Evolutionary conservation across 208 protist genomes (phyloP).

Genomic region (Sergeia podlipaevii): DNA sequence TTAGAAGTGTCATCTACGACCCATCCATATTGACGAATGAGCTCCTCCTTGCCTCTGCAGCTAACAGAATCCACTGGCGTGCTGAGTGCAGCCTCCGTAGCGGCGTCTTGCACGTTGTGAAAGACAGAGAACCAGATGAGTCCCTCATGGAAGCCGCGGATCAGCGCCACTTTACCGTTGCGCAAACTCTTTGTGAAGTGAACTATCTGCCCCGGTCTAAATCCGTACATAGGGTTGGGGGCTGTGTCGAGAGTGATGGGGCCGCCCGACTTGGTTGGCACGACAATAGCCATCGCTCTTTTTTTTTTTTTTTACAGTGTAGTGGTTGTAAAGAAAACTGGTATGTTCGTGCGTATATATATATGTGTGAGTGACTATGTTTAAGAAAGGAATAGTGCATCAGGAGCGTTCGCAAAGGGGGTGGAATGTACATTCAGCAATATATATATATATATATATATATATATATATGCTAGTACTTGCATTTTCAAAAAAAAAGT

Average conservation of each 20-base stretch:
- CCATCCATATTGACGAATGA: slow-evolving; percentile 89
- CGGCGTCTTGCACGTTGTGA: slow-evolving; percentile 39
- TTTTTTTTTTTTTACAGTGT: no score
- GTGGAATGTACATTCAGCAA: not conserved
- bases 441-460: not conserved
- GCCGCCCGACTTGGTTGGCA: slow-evolving; percentile 58
- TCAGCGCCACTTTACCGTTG: slow-evolving; percentile 81
- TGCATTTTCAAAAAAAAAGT: no score
- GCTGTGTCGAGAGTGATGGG: slow-evolving; percentile 34
- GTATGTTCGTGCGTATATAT: not conserved
- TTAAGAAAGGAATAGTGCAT: not conserved
- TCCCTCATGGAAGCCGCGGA: slow-evolving; percentile 65
- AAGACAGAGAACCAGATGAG: slow-evolving; percentile 84
- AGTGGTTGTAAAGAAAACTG: not conserved
- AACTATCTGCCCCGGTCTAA: slow-evolving; percentile 72
- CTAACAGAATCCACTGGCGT: slow-evolving; percentile 74
- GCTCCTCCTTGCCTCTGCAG: slow-evolving; percentile 75
- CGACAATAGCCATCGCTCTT: slow-evolving; percentile 17
- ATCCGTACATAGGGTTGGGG: slow-evolving; percentile 42
- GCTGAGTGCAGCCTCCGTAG: slow-evolving; percentile 40
- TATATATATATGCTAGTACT: no score
- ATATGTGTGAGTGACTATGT: not conserved
- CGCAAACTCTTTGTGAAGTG: slow-evolving; percentile 86
- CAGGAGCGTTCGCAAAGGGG: not conserved
- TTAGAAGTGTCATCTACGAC: slow-evolving; percentile 43